Base-by-base conservation (phyloP, 192 early-diverging fungal species). In the Podila clonocystis region DNA sequence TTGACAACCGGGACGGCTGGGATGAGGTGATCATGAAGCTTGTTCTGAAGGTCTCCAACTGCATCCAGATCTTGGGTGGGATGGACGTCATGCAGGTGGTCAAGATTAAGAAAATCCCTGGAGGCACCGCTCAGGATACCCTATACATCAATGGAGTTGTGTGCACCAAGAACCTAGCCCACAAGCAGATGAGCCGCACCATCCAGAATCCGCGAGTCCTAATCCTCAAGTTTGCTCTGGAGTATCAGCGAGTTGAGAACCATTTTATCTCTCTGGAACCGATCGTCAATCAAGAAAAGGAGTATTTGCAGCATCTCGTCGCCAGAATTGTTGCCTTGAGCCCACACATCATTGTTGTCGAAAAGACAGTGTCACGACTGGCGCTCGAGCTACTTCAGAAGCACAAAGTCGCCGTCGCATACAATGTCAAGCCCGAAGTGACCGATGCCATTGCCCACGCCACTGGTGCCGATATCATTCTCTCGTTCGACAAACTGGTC, bases 51-150 rank as follows among this genome's bases (percentile, higher is more conserved):
- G 88, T 93, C 9, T 88, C 91, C 36, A 89, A 82, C 24, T 93
- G 95, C 63, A 96, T 97, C 78, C 88, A 92, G 71, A 94, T 95
- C 70, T 52, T 71, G 6, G 62, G 63, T 38, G 58, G 31, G 5
- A 80, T 80, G 77, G 97, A 98, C 72, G 90, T 97, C 50, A 87
- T 93, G 13, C 90, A 95, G 34, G 96, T 96, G 59, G 93, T 99
- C 57, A 97, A 97, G 67, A 94, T 98, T 75, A 99, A 99, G 77
- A 94, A 94, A 70, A 94, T 99, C 24, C 93, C 98, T 0, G 98
- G 97, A 11, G 96, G 95, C 11, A 29, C 73, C 29, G 93, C 95
- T 0, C 52, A 70, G 29, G 95, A 97, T 75, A 93, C 91, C 50
- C 87, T 93, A 55, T 98, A 94, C 82, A 89, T 99, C 45, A 86